Conservation (phyloP, 2,329 filamentous ascomycete species). For the Fusarium sp. region DNA sequence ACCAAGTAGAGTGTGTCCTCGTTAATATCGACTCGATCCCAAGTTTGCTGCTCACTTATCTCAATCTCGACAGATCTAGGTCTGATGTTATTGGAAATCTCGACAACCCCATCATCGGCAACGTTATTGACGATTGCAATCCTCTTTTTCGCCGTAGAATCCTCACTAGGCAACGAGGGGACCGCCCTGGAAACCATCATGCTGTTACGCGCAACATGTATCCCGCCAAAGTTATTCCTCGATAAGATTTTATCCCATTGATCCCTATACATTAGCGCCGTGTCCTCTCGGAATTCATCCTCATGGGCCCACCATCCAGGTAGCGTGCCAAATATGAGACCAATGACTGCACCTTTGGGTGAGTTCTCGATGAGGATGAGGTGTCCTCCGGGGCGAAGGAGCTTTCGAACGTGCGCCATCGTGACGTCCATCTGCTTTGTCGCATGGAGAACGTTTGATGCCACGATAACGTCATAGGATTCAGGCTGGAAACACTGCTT, state of each 20-base stretch:
- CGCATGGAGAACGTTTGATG: slow-evolving; percentile 14
- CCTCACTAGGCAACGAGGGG: not conserved
- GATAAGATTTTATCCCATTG: slow-evolving; percentile 9
- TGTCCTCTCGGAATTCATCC: slow-evolving; percentile 12
- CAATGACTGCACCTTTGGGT: slow-evolving; percentile 3
- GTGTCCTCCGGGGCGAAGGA: not conserved
- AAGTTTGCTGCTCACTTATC: not conserved
- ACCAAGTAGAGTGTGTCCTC: not conserved
- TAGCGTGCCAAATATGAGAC: slow-evolving; percentile 10
- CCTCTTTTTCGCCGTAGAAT: not conserved
- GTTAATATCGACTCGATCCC: not conserved
- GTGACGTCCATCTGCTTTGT: slow-evolving; percentile 11
- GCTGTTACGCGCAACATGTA: slow-evolving; percentile 11
- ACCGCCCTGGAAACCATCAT: slow-evolving; percentile 23
- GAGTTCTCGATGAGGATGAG: slow-evolving; percentile 11
- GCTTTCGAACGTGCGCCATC: slow-evolving; percentile 6
- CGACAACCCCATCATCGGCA: not conserved
- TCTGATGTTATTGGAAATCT: not conserved
- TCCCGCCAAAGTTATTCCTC: slow-evolving; percentile 4
- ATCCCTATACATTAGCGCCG: slow-evolving; percentile 7
- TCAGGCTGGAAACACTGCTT: slow-evolving; percentile 1
- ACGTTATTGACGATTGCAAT: not conserved
- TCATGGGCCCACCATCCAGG: slow-evolving; percentile 19
- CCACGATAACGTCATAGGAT: slow-evolving; percentile 7
- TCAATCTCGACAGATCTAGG: too few relatives aligned